These are phyloP conservation scores for Bombardia bombarda DNA, from an alignment of 495 filamentous ascomycete species.

Conservation along the genomic window DNA sequence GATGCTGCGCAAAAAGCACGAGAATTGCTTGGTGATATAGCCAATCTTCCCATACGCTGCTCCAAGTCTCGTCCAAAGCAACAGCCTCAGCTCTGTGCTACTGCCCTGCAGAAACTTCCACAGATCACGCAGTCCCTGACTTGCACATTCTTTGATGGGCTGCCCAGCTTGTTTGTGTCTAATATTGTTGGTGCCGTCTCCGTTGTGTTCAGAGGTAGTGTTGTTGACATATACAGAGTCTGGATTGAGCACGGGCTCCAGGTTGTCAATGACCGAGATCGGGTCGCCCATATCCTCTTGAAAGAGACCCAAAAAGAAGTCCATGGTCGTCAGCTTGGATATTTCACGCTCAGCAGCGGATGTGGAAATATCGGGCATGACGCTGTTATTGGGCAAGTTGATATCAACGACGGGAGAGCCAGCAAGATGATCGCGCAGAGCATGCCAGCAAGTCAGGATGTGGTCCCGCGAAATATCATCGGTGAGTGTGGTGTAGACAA, in stretches of 20 bases:
- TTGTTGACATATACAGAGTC: conserved; percentile 42
- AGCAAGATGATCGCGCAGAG: conserved; percentile 38
- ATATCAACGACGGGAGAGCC: conserved; percentile 39
- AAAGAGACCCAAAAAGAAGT: conserved; percentile 88
- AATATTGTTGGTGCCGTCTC: conserved; percentile 3
- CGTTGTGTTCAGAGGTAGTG: conserved; percentile 2
- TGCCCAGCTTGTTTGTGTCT: conserved; percentile 16
- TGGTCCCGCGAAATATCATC: conserved; percentile 67
- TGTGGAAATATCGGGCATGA: conserved; percentile 83
- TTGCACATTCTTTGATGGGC: conserved; percentile 35
- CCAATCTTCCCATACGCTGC: conserved; percentile 79
- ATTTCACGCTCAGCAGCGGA: conserved; percentile 80
- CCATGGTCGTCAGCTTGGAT: conserved; percentile 85
- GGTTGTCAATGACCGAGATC: conserved; percentile 73
- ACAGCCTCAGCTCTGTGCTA: conserved; percentile 70
- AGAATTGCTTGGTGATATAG: conserved; percentile 78
- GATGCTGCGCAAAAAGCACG: conserved; percentile 75
- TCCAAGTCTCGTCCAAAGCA: conserved; percentile 80
- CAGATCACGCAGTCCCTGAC: conserved; percentile 58
- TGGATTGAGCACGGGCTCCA: conserved; percentile 86
- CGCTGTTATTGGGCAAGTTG: conserved; percentile 70
- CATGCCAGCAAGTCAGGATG: conserved; percentile 71
- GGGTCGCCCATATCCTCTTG: conserved; percentile 58
- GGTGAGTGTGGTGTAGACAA: conserved; percentile 62
- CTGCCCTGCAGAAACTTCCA: conserved; percentile 74